Conservation (phyloP, 345 rosid genomes). For the Populus euphratica region DNA sequence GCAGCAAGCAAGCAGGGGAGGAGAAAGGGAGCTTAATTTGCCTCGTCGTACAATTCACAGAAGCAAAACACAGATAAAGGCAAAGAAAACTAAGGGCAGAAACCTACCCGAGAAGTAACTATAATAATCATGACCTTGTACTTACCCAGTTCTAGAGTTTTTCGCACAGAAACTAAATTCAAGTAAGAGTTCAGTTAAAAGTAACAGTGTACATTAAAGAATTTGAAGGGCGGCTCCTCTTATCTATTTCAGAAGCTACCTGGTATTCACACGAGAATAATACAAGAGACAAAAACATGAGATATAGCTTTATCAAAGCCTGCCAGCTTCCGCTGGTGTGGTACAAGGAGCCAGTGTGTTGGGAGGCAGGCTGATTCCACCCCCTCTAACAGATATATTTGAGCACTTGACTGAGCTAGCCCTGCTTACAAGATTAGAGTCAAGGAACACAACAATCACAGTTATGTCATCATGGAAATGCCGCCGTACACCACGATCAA, state of each 20-base stretch:
- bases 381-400: slow-evolving; percentile 59
- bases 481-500: slow-evolving; percentile 83
- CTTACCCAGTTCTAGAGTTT: slow-evolving; percentile 28
- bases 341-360: slow-evolving; percentile 59
- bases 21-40: neutral
- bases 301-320: slow-evolving; percentile 20
- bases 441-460: slow-evolving; percentile 72
- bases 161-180: slow-evolving; percentile 32
- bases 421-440: slow-evolving; percentile 58
- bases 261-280: slow-evolving; percentile 41
- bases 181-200: slow-evolving; percentile 33
- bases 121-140: slow-evolving; percentile 32
- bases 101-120: slow-evolving; percentile 19
- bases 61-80: neutral
- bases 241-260: slow-evolving; percentile 32
- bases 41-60: neutral
- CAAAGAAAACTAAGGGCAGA: neutral
- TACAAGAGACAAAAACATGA: slow-evolving; percentile 23
- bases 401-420: slow-evolving; percentile 43
- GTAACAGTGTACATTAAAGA: slow-evolving; percentile 58
- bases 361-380: slow-evolving; percentile 57
- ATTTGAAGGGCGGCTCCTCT: slow-evolving; percentile 38
- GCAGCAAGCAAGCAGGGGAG: neutral
- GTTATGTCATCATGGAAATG: slow-evolving; percentile 97
- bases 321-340: slow-evolving; percentile 41